Evolutionary conservation across 2,329 filamentous ascomycete species (phyloP).

Genomic region (Phaeosphaeriaceae sp.): DNA sequence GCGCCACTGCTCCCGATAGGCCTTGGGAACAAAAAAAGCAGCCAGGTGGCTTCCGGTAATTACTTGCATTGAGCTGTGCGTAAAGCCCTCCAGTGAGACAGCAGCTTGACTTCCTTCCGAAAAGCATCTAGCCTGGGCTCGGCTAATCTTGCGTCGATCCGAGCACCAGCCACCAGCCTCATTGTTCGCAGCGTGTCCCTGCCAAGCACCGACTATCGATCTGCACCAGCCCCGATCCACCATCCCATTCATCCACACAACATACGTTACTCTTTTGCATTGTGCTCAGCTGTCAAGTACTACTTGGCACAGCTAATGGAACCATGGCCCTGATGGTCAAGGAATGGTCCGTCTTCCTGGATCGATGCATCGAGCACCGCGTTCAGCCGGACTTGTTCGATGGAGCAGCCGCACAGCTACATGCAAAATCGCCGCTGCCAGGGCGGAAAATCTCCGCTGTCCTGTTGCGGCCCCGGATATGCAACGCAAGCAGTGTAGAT

Average conservation of each 20-base stretch:
- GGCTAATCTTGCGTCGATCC: slow-evolving; percentile 3
- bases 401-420: slow-evolving; percentile 38
- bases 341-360: slow-evolving; percentile 44
- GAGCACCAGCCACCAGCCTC: slow-evolving; percentile 6
- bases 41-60: not conserved
- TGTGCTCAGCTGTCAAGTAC: slow-evolving; percentile 12
- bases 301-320: slow-evolving; percentile 29
- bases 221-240: slow-evolving; percentile 6
- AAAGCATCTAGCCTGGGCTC: slow-evolving; percentile 1
- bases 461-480: slow-evolving; percentile 40
- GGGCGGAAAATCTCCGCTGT: slow-evolving; percentile 45
- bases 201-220: slow-evolving; percentile 10
- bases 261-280: slow-evolving; percentile 21
- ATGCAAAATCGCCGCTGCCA: slow-evolving; percentile 43
- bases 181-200: slow-evolving; percentile 3
- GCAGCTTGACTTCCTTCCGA: not conserved
- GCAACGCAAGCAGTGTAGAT: slow-evolving; percentile 39
- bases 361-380: slow-evolving; percentile 43
- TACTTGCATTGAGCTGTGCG: not conserved
- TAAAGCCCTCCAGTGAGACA: not conserved
- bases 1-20: not conserved
- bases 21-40: not conserved
- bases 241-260: slow-evolving; percentile 20
- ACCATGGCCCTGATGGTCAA: slow-evolving; percentile 43
- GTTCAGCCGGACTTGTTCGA: slow-evolving; percentile 43